These are phyloP conservation scores for Cymodocea nodosa DNA, from an alignment of 116 monocot genomes.

Conservation along the genomic window DNA sequence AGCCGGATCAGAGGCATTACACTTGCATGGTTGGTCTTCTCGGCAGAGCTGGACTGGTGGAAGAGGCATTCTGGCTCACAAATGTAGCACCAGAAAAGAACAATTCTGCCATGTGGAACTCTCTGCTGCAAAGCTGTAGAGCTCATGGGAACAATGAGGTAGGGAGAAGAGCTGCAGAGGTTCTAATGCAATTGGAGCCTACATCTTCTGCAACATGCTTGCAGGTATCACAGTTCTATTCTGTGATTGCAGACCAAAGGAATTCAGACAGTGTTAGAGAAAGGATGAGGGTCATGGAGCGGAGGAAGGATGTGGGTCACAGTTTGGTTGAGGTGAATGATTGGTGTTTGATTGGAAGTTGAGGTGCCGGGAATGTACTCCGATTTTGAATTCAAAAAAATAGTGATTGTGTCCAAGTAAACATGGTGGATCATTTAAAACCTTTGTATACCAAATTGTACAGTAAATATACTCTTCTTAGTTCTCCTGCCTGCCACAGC, in stretches of 20 bases:
- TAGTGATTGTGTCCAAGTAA: too few relatives aligned
- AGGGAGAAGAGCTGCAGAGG: slow-evolving; percentile 10
- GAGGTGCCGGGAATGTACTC: not conserved
- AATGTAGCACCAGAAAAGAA: not conserved
- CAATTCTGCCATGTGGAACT: slow-evolving; percentile 11
- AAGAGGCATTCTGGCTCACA: slow-evolving; percentile 16
- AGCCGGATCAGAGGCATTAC: slow-evolving; percentile 13
- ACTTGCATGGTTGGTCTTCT: slow-evolving; percentile 24
- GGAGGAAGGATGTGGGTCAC: slow-evolving; percentile 9
- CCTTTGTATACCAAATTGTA: too few relatives aligned
- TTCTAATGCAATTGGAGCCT: slow-evolving; percentile 9
- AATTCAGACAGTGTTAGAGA: not conserved
- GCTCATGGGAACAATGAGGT: slow-evolving; percentile 11
- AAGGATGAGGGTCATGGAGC: not conserved
- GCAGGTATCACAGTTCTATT: slow-evolving; percentile 10
- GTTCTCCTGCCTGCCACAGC: too few relatives aligned
- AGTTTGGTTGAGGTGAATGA: slow-evolving; percentile 16
- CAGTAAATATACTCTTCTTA: too few relatives aligned
- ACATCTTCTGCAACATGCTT: slow-evolving; percentile 2
- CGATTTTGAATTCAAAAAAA: too few relatives aligned
- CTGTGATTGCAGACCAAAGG: slow-evolving; percentile 3
- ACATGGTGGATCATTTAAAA: too few relatives aligned
- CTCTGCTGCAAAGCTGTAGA: slow-evolving; percentile 14
- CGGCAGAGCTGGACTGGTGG: slow-evolving; percentile 17
- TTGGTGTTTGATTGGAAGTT: not conserved